Evolutionary conservation across 176 grass and related monocot species (phyloP).

Genomic region (Tillandsia fasciculata): DNA sequence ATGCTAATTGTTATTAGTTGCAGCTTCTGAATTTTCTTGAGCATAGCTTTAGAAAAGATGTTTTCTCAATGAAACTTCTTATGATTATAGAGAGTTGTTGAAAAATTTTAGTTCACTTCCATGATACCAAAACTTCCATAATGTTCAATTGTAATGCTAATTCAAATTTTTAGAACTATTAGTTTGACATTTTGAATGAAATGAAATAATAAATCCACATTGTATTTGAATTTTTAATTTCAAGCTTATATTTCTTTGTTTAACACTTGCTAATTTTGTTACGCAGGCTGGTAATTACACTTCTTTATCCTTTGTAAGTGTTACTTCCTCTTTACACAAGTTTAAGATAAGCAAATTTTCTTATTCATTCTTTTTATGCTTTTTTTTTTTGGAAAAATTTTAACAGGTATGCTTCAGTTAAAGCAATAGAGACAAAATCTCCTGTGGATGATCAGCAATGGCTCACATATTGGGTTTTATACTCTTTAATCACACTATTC

Average conservation of each 20-base stretch:
- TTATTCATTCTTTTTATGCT: no score
- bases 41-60: no score
- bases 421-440: constrained; percentile 59
- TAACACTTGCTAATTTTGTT: neutral
- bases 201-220: no score
- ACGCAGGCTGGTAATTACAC: neutral
- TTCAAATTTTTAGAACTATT: no score
- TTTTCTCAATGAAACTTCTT: no score
- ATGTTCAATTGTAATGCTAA: no score
- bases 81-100: no score
- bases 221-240: neutral
- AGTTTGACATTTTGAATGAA: no score
- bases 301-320: neutral
- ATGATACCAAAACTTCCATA: no score
- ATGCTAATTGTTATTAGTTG: neutral
- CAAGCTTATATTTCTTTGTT: neutral
- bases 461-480: constrained; percentile 78
- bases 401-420: constrained; percentile 60
- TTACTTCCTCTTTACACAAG: neutral
- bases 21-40: no score
- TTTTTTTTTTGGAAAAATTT: neutral
- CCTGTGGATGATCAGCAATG: constrained; percentile 63
- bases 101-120: no score
- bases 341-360: neutral
- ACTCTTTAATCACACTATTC: constrained; percentile 57